Base-by-base conservation (phyloP, 2,329 filamentous ascomycete species). In the Dendrostoma leiphaemia region DNA sequence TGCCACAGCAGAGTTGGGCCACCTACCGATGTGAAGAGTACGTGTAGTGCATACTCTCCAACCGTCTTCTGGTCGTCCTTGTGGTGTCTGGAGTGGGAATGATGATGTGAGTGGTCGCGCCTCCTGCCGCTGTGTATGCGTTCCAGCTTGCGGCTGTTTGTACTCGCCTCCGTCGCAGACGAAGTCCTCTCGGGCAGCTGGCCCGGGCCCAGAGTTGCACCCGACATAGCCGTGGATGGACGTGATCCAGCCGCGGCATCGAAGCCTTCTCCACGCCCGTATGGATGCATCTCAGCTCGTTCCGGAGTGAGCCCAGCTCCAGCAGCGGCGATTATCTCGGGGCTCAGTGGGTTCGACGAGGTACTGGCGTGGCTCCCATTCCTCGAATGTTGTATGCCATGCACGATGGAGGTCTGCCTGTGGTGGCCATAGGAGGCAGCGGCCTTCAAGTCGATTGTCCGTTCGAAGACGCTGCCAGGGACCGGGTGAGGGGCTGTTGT, bases 1-100 rank as follows among this genome's bases (percentile, higher is more conserved):
- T 21, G 8, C 10, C 28, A 21, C 17, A 26, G 26, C 15, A 19
- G 23, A 45, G 29, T 47, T 51, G 51, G 32, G 54, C 43, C 52
- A 76, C 83, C 71, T 70, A 90, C 87, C 58, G 92, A 91, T 61
- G 94, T 97, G 72, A 97, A 97, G 40, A 99, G 77, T 63, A 97
- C 93, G 71, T 97, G 93, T 57, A 99, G 77, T 19, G 94, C 94
- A 81, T 96, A 97, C 76, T 99, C 94, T 52, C 91, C 92, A n/a
- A 97, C 92, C 0, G 92, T 97, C 71, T 93, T 96, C 60, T 88
- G 83, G 60, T 96, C 90, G 50, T 88, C 83, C 62, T 84, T 83
- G 62, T 85, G 78, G 63, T 87, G 83, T 52, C 84, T 81, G 32
- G 89, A 93, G 64, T 91, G 86, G 15, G 89, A 90, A 62, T 86